Evolutionary conservation across 768 basidiomycete genomes (phyloP).

Genomic region (Tylopilus subfusipes): DNA sequence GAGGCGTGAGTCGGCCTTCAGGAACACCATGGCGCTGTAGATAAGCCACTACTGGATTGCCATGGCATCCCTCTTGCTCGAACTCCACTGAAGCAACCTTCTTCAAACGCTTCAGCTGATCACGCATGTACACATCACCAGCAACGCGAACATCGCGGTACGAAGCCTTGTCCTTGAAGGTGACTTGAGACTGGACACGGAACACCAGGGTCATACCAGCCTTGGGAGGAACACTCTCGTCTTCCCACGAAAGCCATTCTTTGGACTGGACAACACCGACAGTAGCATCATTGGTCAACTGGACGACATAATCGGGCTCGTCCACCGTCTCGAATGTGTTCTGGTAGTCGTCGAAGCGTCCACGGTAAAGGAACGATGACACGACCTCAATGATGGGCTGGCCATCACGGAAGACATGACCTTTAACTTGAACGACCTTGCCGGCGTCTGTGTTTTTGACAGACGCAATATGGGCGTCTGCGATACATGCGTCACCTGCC

Average conservation of each 20-base stretch:
- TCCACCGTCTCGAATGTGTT: conserved; percentile 94
- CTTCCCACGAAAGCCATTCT: conserved; percentile 97
- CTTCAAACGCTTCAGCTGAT: conserved; percentile 83
- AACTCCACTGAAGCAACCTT: conserved; percentile 88
- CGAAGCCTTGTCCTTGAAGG: conserved; percentile 87
- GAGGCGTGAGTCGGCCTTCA: conserved; percentile 70
- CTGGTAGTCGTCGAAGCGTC: conserved; percentile 87
- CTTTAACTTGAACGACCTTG: conserved; percentile 90
- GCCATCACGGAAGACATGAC: conserved; percentile 71
- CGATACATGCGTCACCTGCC: conserved; percentile 86
- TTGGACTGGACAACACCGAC: conserved; percentile 93
- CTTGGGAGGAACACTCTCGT: conserved; percentile 70
- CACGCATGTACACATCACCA: conserved; percentile 84
- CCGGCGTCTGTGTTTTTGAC: conserved; percentile 89
- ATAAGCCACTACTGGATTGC: conserved; percentile 92
- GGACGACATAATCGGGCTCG: conserved; percentile 84
- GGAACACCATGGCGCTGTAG: conserved; percentile 86
- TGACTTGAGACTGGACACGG: conserved; percentile 81
- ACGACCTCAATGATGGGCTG: conserved; percentile 88
- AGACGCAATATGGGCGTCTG: conserved; percentile 84
- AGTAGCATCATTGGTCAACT: conserved; percentile 67
- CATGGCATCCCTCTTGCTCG: conserved; percentile 80
- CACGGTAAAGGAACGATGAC: conserved; percentile 96
- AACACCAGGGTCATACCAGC: conserved; percentile 85
- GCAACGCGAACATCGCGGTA: conserved; percentile 77